Conservation (phyloP, 805 yeast genomes). For the Starmerella apis region DNA sequence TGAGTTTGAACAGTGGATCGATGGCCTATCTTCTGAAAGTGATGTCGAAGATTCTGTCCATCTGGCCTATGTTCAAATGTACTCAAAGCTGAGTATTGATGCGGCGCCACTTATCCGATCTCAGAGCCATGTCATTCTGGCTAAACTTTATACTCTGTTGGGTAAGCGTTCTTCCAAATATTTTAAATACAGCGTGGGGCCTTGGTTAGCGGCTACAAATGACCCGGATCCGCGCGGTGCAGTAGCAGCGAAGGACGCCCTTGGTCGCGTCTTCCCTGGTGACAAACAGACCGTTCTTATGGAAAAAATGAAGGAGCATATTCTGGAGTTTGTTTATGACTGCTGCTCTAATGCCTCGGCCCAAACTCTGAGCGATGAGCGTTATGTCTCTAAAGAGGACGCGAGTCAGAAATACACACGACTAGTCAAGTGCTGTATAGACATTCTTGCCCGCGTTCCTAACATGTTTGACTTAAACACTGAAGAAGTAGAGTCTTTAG, state of each 20-base stretch:
- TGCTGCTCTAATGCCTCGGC: constrained; percentile 47
- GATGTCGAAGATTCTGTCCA: constrained; percentile 45
- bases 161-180: constrained; percentile 54
- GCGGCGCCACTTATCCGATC: constrained; percentile 55
- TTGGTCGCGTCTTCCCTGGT: constrained; percentile 47
- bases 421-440: constrained; percentile 42
- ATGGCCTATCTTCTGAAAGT: constrained; percentile 28
- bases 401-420: constrained; percentile 53
- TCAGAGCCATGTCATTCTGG: constrained; percentile 55
- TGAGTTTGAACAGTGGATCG: constrained; percentile 36
- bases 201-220: constrained; percentile 59
- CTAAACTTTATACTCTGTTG: constrained; percentile 39
- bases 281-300: constrained; percentile 49
- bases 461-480: constrained; percentile 9
- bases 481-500: constrained; percentile 30
- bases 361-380: constrained; percentile 61
- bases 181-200: constrained; percentile 59
- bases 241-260: constrained; percentile 38
- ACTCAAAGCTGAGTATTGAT: constrained; percentile 68
- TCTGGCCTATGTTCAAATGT: constrained; percentile 65
- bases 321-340: constrained; percentile 46
- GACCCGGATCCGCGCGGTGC: constrained; percentile 61
- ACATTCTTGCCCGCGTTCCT: constrained; percentile 12
- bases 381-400: constrained; percentile 58
- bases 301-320: constrained; percentile 46